Evolutionary conservation across 208 protist species (phyloP).

Genomic region (Strigomonas culicis): DNA sequence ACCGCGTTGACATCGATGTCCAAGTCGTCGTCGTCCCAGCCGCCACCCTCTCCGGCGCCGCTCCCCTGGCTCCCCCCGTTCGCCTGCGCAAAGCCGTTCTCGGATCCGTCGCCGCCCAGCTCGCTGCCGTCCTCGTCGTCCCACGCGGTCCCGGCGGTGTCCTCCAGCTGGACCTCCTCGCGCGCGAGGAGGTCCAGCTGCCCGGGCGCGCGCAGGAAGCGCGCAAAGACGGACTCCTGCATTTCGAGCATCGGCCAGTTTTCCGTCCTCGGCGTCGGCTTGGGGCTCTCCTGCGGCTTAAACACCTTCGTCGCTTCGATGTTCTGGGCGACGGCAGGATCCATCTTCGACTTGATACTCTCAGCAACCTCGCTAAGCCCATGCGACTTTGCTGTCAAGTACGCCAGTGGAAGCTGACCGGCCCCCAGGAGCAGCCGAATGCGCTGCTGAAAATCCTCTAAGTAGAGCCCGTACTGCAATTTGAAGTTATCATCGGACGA

Average conservation of each 20-base stretch:
- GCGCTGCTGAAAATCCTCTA: constrained; percentile 87
- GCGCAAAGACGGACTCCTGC: constrained; percentile 71
- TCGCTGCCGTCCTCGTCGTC: constrained; percentile 31
- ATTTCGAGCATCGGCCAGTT: constrained; percentile 86
- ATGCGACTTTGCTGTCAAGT: constrained; percentile 48
- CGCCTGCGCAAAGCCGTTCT: not conserved
- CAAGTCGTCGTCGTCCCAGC: constrained; percentile 78
- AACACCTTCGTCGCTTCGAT: constrained; percentile 18
- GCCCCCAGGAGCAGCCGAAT: constrained; percentile 73
- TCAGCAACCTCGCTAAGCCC: not conserved
- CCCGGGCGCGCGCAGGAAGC: constrained; percentile 63
- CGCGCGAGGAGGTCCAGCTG: constrained; percentile 37
- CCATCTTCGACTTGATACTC: constrained; percentile 67
- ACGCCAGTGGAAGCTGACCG: constrained; percentile 87
- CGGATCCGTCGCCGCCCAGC: constrained; percentile 8
- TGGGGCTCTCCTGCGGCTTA: not conserved
- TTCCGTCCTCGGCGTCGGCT: constrained; percentile 34
- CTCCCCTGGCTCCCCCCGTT: constrained; percentile 15
- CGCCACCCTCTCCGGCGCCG: constrained; percentile 29
- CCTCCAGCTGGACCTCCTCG: constrained; percentile 23
- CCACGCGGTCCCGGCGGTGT: constrained; percentile 40
- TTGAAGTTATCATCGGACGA: constrained; percentile 84
- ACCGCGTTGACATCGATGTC: constrained; percentile 58
- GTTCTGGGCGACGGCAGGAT: constrained; percentile 71
- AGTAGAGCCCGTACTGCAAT: constrained; percentile 94